Percentiles rank a stretch among this genome's conserved stretches.
Conservation (phyloP, 2,329 filamentous ascomycete species). For the Epicoccum sorghinum region DNA sequence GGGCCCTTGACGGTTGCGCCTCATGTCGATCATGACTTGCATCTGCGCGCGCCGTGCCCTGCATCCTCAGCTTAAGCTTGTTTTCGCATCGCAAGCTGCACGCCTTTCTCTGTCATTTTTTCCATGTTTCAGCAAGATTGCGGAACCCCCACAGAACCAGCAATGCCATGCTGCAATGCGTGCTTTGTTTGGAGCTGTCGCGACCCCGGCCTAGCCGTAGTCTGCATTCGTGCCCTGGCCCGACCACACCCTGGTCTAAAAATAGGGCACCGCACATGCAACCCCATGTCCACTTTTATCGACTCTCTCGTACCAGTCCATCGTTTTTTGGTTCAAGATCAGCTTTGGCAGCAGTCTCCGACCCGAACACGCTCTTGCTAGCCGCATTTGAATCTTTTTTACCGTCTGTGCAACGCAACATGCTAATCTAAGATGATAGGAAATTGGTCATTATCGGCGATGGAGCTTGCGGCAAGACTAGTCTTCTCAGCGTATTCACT, state of each 20-base stretch:
- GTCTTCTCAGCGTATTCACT: conserved; percentile 95
- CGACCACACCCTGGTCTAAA: conserved; percentile 43
- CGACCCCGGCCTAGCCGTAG: conserved; percentile 40
- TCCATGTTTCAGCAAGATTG: neutral
- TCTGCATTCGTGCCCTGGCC: conserved; percentile 48
- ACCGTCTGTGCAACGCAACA: conserved; percentile 19
- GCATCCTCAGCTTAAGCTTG: neutral
- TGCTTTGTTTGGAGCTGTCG: conserved; percentile 11
- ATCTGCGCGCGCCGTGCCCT: neutral
- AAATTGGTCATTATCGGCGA: conserved; percentile 97
- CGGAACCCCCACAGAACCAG: neutral
- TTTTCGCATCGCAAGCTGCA: neutral
- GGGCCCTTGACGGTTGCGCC: conserved; percentile 4
- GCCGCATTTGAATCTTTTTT: conserved; percentile 12
- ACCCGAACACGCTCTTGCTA: conserved; percentile 17
- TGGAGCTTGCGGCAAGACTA: conserved; percentile 97
- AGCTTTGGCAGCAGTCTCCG: conserved; percentile 14
- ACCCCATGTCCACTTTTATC: conserved; percentile 43
- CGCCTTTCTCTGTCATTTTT: neutral
- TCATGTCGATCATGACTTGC: neutral
- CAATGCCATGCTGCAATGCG: conserved; percentile 6
- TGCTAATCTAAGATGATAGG: conserved; percentile 58
- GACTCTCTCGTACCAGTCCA: conserved; percentile 35
- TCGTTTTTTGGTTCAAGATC: conserved; percentile 21
- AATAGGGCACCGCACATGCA: conserved; percentile 41